These are phyloP conservation scores for Yamadazyma paraphyllophila DNA, from an alignment of 805 yeast species.

Conservation along the genomic window DNA sequence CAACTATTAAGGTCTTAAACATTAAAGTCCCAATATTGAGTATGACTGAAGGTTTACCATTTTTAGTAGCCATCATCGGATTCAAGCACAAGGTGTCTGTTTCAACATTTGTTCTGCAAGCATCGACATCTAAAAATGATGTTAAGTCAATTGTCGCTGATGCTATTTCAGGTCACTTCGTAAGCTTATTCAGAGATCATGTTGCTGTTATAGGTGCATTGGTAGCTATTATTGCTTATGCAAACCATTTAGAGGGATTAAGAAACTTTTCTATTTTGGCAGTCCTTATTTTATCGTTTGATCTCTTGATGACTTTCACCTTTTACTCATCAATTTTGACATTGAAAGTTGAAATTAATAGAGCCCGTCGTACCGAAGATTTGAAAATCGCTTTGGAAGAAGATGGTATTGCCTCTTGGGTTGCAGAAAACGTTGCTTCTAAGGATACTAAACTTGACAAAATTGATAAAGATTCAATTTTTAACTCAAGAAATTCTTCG, in stretches of 20 bases:
- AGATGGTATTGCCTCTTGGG: conserved; percentile 77
- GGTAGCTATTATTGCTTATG: conserved; percentile 60
- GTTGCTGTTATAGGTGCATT: conserved; percentile 69
- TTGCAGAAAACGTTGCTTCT: conserved; percentile 69
- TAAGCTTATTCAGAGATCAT: conserved; percentile 71
- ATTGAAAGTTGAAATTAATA: conserved; percentile 81
- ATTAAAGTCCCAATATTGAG: conserved; percentile 67
- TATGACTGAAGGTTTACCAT: conserved; percentile 89
- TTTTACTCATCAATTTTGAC: conserved; percentile 82
- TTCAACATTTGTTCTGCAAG: conserved; percentile 56
- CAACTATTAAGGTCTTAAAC: conserved; percentile 55
- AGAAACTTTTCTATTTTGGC: conserved; percentile 77
- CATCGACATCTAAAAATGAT: conserved; percentile 39
- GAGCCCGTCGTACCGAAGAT: conserved; percentile 77
- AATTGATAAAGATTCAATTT: conserved; percentile 19
- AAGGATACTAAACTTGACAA: conserved; percentile 31
- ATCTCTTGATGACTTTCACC: conserved; percentile 70
- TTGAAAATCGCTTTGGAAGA: conserved; percentile 83
- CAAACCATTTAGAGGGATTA: conserved; percentile 67
- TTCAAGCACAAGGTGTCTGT: conserved; percentile 80
- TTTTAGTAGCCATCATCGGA: conserved; percentile 87
- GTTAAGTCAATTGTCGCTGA: conserved; percentile 43
- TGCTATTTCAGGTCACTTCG: conserved; percentile 42
- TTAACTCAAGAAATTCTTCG: conserved; percentile 22
- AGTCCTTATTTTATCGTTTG: conserved; percentile 67